Evolutionary conservation across 2,329 filamentous ascomycete species (phyloP).

Genomic region (Sporothrix phasma): DNA sequence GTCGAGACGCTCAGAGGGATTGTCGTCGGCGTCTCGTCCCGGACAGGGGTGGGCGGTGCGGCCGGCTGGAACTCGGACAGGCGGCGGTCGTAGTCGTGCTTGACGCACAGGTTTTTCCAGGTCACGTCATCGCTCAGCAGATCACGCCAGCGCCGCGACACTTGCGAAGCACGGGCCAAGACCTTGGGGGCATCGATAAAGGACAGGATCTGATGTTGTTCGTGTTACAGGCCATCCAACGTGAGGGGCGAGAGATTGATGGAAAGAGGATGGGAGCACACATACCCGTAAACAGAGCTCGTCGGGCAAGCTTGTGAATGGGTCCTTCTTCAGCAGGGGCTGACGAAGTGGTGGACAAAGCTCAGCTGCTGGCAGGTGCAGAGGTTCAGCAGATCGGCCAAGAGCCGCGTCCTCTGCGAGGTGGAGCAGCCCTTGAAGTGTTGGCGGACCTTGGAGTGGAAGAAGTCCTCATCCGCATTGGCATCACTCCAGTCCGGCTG

Average conservation of each 20-base stretch:
- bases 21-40: constrained; percentile 25
- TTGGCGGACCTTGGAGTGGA: constrained; percentile 66
- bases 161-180: constrained; percentile 83
- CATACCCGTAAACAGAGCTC: constrained; percentile 82
- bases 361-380: constrained; percentile 93
- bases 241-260: background rate
- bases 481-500: constrained; percentile 67
- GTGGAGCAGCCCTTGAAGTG: constrained; percentile 71
- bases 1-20: constrained; percentile 26
- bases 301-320: constrained; percentile 83
- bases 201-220: constrained; percentile 60
- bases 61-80: constrained; percentile 40
- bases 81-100: constrained; percentile 71
- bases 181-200: constrained; percentile 97
- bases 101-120: constrained; percentile 95
- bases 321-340: constrained; percentile 93
- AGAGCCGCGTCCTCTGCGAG: constrained; percentile 65
- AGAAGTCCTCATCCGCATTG: constrained; percentile 71
- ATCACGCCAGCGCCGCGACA: constrained; percentile 91
- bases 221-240: background rate
- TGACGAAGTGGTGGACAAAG: constrained; percentile 93
- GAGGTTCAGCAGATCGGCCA: constrained; percentile 82
- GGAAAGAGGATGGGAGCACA: background rate
- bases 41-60: constrained; percentile 23
- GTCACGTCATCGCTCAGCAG: constrained; percentile 93